Evolutionary conservation across 345 rosid species (phyloP), one percentile per base, ranked within the genome.

Genomic region (Durio zibethinus): DNA sequence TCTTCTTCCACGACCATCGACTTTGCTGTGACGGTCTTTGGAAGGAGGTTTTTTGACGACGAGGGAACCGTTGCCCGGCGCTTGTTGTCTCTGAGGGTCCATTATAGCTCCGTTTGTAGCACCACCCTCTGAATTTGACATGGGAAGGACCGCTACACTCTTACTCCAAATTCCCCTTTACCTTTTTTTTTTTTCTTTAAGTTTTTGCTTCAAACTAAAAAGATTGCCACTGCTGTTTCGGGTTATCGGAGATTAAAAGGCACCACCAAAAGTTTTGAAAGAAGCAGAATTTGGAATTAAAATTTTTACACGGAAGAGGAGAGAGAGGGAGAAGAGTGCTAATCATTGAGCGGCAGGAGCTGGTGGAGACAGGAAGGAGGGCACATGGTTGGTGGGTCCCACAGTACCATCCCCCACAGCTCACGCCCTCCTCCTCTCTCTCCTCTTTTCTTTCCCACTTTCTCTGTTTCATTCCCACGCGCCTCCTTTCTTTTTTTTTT

Each of bases 351-450:
- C 81, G 94, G 99, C 89, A 91, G 92, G 85, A 87, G 97, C 97
- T 88, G 98, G 99, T 93, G 97, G 97, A 93, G 97, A 96, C 97
- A 89, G 91, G 97, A 85, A 79, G 94, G 89, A 90, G 87, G 87
- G 91, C 98, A 96, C 97, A 96, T 96, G 97, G 94, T 96, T 81
- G 89, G 91, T 90, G 97, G 99, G 97, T 15, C 87, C 98, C 88
- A 36, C 33, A 25, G 14, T 29, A 60, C 56, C 76, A 74, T 77
- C 76, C 72, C 79, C 85, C 1, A 86, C 91, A 90, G 91, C 94
- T 89, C 92, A 90, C 84, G 56, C 68, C 83, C 84, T 11, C 23
- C 4, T 4, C 65, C 73, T 12, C 36, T 33, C 36, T 4, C 36
- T 33, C 36, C 36, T 33, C 36, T 8, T 60, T 23, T 29, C 10